Evolutionary conservation across 148 eudicot genomes (phyloP), one percentile per base, ranked within the genome.

Genomic region (Vaccinium macrocarpon): DNA sequence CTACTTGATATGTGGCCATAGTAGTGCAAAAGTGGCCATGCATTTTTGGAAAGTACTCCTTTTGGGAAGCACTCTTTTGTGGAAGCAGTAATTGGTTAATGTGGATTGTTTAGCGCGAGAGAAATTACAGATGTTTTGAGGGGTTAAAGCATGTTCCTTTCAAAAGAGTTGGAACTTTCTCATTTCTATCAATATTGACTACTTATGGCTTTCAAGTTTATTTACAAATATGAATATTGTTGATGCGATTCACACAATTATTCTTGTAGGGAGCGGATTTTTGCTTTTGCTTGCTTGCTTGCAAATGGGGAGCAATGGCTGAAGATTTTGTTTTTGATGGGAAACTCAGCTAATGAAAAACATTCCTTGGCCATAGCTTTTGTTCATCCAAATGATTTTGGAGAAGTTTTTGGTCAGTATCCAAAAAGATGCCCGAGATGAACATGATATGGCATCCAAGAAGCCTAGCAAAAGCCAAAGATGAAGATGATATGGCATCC

Each of bases 111-210:
- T 29, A 0, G 32, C 32, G 32, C 32, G 32, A 29, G 32, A 29
- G 32, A 29, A 29, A 29, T 29, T 29, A 1, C 0, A 29, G 32
- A 29, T 29, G 32, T 29, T 29, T 29, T 29, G 32, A 29, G 32
- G 32, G 93, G 82, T 83, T 56, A 89, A 88, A 80, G 64, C 78
- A 23, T 82, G 85, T 86, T 57, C 84, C 82, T 61, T 74, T 85
- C 88, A 83, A 84, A 89, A 84, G 86, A 80, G 85, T 87, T 85
- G 80, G 51, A 78, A 72, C 13, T 81, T 71, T 81, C 85, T 87
- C 84, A 82, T 80, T 79, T 81, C 62, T n/a, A 68, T 82, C 14
- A 51, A 29, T 42, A 51, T 71, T 29, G 78, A 82, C 51, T 52
- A 25, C 52, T 52, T 82, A 3, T 27, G 55, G 3, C 70, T 68